Evolutionary conservation across 331 rosid genomes (phyloP).

Genomic region (Ulmus americana): DNA sequence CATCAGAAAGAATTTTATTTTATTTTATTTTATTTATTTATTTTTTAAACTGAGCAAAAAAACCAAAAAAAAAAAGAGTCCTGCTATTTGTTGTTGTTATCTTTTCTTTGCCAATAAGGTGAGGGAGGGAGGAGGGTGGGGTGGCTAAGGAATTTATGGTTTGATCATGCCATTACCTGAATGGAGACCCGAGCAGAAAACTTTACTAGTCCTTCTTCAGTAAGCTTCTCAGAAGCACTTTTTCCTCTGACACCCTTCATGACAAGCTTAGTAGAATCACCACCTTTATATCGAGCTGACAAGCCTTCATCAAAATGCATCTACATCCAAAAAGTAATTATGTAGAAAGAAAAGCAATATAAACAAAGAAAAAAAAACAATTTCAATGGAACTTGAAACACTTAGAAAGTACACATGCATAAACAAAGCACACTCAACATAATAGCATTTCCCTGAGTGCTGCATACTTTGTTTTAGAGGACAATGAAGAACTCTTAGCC

Average conservation of each 20-base stretch:
- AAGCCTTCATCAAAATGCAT: conserved; percentile 92
- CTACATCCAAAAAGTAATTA: conserved; percentile 33
- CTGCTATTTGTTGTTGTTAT: no score
- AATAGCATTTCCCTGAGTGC: no score
- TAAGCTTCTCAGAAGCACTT: conserved; percentile 74
- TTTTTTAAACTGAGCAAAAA: no score
- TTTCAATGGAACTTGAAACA: conserved; percentile 16
- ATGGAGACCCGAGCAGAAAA: conserved; percentile 82
- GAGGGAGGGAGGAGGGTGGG: no score
- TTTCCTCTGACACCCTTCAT: conserved; percentile 73
- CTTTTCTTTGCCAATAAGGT: no score
- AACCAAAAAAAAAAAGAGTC: no score
- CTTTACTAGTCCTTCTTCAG: conserved; percentile 92
- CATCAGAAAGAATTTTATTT: not conserved
- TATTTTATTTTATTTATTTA: no score
- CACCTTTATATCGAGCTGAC: conserved; percentile 81
- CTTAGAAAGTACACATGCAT: not conserved
- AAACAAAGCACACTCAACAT: not conserved
- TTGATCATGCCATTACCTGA: conserved; percentile 56
- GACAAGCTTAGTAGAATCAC: conserved; percentile 73
- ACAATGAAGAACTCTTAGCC: no score
- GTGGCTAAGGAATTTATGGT: no score
- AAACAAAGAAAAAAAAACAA: conserved; percentile 6
- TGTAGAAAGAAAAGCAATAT: not conserved
- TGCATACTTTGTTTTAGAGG: no score